phyloP scores from a whole-genome alignment of 345 rosid genomes.

The Eucalyptus marginata region DNA sequence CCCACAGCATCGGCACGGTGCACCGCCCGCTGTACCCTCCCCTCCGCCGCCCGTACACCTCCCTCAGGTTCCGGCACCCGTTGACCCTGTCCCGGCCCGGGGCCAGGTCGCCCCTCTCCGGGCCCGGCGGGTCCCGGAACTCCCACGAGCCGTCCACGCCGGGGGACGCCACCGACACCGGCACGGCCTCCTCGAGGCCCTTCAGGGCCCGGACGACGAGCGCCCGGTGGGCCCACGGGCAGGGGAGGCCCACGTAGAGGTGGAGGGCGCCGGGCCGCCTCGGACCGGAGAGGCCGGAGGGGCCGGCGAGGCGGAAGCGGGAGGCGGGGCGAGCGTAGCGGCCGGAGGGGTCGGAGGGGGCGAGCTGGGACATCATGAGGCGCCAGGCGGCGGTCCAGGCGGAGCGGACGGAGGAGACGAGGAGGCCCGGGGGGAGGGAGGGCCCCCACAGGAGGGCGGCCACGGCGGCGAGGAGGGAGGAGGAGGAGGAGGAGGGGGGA shows the following conservation, averaged over 20 bases:
- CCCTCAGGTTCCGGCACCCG: constrained; percentile 51
- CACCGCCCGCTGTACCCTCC: constrained; percentile 67
- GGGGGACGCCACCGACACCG: constrained; percentile 62
- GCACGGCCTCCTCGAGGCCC: constrained; percentile 57
- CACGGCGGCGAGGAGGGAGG: constrained; percentile 22
- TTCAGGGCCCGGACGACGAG: constrained; percentile 73
- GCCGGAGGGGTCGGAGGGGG: constrained; percentile 82
- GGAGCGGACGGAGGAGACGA: constrained; percentile 64
- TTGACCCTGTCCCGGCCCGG: constrained; percentile 57
- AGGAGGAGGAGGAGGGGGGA: background rate
- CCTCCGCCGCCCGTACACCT: constrained; percentile 42
- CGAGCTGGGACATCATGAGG: constrained; percentile 89
- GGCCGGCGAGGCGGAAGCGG: constrained; percentile 41
- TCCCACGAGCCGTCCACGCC: constrained; percentile 86
- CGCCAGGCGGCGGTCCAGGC: constrained; percentile 73
- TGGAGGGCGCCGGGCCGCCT: constrained; percentile 36
- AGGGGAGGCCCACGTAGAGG: constrained; percentile 85
- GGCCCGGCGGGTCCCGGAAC: constrained; percentile 11
- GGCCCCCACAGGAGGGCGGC: constrained; percentile 77
- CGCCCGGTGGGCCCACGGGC: constrained; percentile 96
- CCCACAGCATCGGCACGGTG: constrained; percentile 86
- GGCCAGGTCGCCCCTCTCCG: constrained; percentile 13
- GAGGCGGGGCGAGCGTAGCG: constrained; percentile 70
- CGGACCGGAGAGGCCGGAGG: constrained; percentile 13
- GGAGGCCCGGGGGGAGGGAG: constrained; percentile 87